Evolutionary conservation across 2,329 filamentous ascomycete species (phyloP), one percentile per base, ranked within the genome.

Genomic region (Pseudogymnoascus sp.): DNA sequence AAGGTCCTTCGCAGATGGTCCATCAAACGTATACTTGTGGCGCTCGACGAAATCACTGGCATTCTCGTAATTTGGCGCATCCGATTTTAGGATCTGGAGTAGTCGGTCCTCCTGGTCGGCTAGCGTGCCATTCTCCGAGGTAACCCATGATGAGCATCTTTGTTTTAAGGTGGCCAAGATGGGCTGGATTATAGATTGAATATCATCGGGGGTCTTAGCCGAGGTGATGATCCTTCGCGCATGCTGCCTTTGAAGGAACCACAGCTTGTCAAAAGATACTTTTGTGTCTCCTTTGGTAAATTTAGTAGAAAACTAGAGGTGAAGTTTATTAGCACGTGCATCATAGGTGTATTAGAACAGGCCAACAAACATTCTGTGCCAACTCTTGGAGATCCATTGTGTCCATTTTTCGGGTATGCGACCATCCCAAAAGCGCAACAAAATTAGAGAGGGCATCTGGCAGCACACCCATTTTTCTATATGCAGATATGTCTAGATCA

Each of bases 221-320:
- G 33, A 23, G 26, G 47, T 31, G 31, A 63, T 63, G 59, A 38
- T 23, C 21, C 50, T 61, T 35, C 26, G 33, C 33, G 73, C 71
- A 57, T 93, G 90, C 57, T 84, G 82, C 69, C 83, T 85, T 71
- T 97, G 91, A 60, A 97, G 82, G 74, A 87, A 91, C 69, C 85
- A 83, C 15, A 97, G 82, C 73, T 97, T 99, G 60, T 87, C 85
- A 61, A 87, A 83, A 19, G 89, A 86, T 17, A 97, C 90, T 13
- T 89, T 88, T 6, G 93, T 91, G 73, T 97, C 93, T 9, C 93
- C 93, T 69, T 89, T 90, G 2, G 92, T 97, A 76, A 97, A 96
- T 71, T 91, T 92, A 68, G 96, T 81, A 36, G 15, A 19, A 33
- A 19, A 31, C 33, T 62, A 60, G 53, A 17, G 33, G 35, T 10